Conservation (phyloP, 2,329 filamentous ascomycete species). For the Camillea tinctor region DNA sequence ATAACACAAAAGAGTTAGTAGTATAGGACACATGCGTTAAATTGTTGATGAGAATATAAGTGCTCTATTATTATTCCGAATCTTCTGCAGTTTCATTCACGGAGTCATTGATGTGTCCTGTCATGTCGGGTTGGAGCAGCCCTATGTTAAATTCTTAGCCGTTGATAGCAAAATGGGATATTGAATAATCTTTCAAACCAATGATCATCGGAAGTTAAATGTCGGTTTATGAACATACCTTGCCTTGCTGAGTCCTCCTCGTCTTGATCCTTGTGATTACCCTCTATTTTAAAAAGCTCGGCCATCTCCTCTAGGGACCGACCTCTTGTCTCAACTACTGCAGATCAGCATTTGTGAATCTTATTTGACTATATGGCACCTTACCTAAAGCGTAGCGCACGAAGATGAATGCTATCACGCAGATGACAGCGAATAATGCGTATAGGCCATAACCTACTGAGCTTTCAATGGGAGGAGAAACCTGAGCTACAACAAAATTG, state of each 20-base stretch:
- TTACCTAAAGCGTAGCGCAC: conserved; percentile 26
- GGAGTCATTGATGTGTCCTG: background rate
- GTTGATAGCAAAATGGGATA: too few species aligned
- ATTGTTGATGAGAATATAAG: background rate
- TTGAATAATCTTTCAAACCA: too few species aligned
- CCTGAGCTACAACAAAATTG: conserved; percentile 27
- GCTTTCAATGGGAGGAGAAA: conserved; percentile 26
- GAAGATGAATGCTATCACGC: conserved; percentile 28
- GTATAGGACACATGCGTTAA: background rate
- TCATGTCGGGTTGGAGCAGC: background rate
- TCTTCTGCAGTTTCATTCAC: background rate
- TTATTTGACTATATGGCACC: background rate
- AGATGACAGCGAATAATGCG: conserved; percentile 25
- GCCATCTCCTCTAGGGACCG: conserved; percentile 28
- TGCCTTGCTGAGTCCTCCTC: conserved; percentile 10
- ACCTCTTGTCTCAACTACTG: conserved; percentile 21
- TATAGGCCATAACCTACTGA: conserved; percentile 29
- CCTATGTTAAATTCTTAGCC: background rate
- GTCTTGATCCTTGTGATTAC: conserved; percentile 14
- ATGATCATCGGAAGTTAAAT: background rate
- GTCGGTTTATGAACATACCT: conserved; percentile 8
- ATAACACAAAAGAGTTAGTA: too few species aligned
- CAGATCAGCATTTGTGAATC: conserved; percentile 3
- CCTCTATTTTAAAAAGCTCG: conserved; percentile 25
- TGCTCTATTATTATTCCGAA: background rate